Evolutionary conservation across 768 basidiomycete genomes (phyloP).

Genomic region (Lentinula lateritia): DNA sequence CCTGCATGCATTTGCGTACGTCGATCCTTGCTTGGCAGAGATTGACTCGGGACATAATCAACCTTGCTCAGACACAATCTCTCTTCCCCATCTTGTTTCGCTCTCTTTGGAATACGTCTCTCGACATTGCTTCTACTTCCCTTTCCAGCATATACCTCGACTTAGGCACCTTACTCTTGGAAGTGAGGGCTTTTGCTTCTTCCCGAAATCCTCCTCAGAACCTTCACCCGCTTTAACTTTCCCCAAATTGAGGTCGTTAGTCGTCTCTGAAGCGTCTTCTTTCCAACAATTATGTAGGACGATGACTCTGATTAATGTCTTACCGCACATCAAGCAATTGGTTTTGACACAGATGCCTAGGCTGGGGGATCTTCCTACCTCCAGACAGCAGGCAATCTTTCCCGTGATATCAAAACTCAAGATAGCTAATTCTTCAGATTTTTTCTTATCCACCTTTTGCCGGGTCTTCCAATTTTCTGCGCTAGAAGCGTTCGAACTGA

Average conservation of each 20-base stretch:
- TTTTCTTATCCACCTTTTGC: not conserved
- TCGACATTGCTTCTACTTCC: conserved; percentile 1
- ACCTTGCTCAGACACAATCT: not conserved
- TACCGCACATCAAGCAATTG: not conserved
- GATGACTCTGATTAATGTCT: not conserved
- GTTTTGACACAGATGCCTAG: not conserved
- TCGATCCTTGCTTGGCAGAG: not conserved
- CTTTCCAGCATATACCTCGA: not conserved
- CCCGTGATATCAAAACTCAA: not conserved
- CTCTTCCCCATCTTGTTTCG: not conserved
- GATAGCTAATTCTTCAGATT: not conserved
- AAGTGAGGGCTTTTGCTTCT: not conserved
- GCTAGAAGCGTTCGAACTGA: not conserved
- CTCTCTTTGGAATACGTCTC: not conserved
- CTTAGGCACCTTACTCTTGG: not conserved
- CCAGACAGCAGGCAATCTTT: not conserved
- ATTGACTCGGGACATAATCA: not conserved
- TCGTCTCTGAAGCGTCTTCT: not conserved
- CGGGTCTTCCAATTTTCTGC: not conserved
- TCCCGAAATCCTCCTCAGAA: not conserved
- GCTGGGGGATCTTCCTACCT: not conserved
- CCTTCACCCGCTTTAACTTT: not conserved
- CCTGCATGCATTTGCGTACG: conserved; percentile 1
- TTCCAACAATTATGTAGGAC: not conserved
- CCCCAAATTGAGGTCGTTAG: not conserved